Conservation (phyloP, 768 basidiomycete genomes). For the Amanita pseudoporphyria region DNA sequence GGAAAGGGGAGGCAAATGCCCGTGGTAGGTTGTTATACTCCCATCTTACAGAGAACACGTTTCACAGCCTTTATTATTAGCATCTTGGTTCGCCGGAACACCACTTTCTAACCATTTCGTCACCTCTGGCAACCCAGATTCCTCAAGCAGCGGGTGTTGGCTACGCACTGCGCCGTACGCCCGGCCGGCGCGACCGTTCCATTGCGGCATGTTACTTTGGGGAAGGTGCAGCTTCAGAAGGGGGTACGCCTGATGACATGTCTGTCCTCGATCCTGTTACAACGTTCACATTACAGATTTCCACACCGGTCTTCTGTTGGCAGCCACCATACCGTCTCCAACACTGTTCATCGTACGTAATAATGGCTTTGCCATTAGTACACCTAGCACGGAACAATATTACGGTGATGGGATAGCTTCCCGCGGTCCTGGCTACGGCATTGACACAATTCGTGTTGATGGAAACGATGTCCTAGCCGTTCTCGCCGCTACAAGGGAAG, state of each 20-base stretch:
- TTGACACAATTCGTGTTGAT: conserved; percentile 87
- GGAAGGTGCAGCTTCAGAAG: conserved; percentile 91
- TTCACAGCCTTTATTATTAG: conserved; percentile 22
- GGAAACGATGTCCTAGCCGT: conserved; percentile 92
- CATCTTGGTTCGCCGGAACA: conserved; percentile 80
- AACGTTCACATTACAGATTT: conserved; percentile 47
- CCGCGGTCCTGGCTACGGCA: conserved; percentile 86
- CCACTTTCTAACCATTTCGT: conserved; percentile 93
- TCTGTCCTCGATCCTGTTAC: not conserved
- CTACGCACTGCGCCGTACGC: conserved; percentile 78
- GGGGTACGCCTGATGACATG: conserved; percentile 31
- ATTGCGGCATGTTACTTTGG: conserved; percentile 89
- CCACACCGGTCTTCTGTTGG: conserved; percentile 81
- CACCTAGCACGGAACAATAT: conserved; percentile 82
- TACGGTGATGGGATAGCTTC: conserved; percentile 90
- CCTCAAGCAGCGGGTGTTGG: conserved; percentile 92
- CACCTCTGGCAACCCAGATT: conserved; percentile 88
- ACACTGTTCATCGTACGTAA: conserved; percentile 69
- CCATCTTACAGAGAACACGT: not conserved
- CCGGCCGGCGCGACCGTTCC: conserved; percentile 52
- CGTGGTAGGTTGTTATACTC: conserved; percentile 49
- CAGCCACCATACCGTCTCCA: conserved; percentile 68
- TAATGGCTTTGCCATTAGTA: conserved; percentile 94
- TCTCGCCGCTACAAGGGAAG: conserved; percentile 61
- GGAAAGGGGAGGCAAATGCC: conserved; percentile 93